A percentile compares a stretch with the other conserved stretches of the same genome.
Evolutionary conservation across 805 yeast genomes (phyloP).

Genomic region (Yamadazyma scolyti): DNA sequence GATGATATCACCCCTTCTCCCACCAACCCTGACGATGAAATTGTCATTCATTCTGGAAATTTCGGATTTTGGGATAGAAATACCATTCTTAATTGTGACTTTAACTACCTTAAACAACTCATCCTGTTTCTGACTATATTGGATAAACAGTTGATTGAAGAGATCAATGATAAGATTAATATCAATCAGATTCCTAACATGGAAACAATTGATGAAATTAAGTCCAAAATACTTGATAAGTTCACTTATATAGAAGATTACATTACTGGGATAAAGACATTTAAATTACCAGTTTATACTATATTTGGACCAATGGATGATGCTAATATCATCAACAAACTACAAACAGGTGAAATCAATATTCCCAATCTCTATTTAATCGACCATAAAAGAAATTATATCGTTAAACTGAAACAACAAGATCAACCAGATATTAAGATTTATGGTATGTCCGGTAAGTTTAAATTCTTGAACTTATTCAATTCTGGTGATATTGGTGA

Average conservation of each 20-base stretch:
- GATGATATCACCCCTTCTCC: slow-evolving; percentile 4
- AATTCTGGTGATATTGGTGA: slow-evolving; percentile 8
- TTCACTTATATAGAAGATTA: slow-evolving; percentile 13
- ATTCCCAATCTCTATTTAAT: slow-evolving; percentile 59
- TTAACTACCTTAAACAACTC: slow-evolving; percentile 56
- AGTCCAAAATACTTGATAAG: slow-evolving; percentile 4
- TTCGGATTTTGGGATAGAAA: slow-evolving; percentile 71
- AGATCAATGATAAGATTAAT: slow-evolving; percentile 49
- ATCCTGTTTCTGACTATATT: slow-evolving; percentile 64
- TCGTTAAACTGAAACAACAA: slow-evolving; percentile 31
- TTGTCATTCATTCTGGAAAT: slow-evolving; percentile 70
- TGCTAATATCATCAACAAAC: slow-evolving; percentile 59
- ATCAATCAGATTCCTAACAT: slow-evolving; percentile 13
- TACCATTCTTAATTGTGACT: slow-evolving; percentile 50
- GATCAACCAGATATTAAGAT: slow-evolving; percentile 45
- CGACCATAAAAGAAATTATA: slow-evolving; percentile 52
- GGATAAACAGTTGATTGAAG: slow-evolving; percentile 44
- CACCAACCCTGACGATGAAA: slow-evolving; percentile 11
- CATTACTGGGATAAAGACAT: slow-evolving; percentile 31
- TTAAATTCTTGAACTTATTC: slow-evolving; percentile 63
- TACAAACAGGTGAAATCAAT: slow-evolving; percentile 48
- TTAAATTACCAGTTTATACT: slow-evolving; percentile 68
- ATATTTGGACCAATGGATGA: slow-evolving; percentile 79
- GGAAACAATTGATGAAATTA: slow-evolving; percentile 10
- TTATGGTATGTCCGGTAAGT: slow-evolving; percentile 70